Conservation (phyloP, 129 eudicot genomes). For the Tagetes erecta region DNA sequence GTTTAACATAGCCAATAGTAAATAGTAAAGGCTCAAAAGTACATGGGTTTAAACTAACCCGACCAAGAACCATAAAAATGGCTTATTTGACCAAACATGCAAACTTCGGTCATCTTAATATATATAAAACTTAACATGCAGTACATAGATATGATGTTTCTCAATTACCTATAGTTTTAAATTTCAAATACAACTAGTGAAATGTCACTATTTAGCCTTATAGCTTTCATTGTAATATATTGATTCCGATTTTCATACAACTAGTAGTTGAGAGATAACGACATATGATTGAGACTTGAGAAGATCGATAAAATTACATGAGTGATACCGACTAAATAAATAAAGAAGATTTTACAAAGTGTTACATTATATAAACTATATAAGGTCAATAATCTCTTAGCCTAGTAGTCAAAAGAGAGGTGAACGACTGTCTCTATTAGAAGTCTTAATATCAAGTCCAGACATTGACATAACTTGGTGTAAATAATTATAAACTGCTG, state of each 20-base stretch:
- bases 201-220: not conserved
- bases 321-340: not conserved
- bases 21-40: not conserved
- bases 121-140: not conserved
- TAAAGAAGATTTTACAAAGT: not conserved
- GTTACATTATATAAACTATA: not conserved
- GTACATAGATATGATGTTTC: not conserved
- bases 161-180: not conserved
- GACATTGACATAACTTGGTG: too few relatives aligned
- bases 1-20: too few relatives aligned
- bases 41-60: not conserved
- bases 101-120: not conserved
- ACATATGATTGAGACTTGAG: not conserved
- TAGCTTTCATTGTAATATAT: conserved; percentile 5
- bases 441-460: too few relatives aligned
- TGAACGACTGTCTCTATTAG: too few relatives aligned
- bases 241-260: conserved; percentile 7
- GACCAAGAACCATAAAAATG: not conserved
- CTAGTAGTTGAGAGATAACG: conserved; percentile 3
- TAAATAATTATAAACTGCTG: too few relatives aligned
- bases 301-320: not conserved
- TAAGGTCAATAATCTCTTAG: too few relatives aligned
- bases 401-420: too few relatives aligned
- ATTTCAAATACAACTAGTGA: not conserved
- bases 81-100: not conserved